Evolutionary conservation across 257 asterid species (phyloP).

Genomic region (Oldenlandia corymbosa): DNA sequence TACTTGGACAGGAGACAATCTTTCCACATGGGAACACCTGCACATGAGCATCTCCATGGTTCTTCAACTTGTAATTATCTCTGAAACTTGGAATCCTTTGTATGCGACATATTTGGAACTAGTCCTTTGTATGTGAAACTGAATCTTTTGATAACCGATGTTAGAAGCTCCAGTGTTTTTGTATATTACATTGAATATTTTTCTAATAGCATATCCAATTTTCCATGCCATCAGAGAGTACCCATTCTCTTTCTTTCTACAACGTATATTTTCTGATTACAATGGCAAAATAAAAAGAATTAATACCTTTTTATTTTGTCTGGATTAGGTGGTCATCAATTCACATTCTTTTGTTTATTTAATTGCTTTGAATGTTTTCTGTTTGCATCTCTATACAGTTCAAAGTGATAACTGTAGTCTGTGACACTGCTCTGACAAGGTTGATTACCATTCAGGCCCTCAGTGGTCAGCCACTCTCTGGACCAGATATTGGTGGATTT

Average conservation of each 20-base stretch:
- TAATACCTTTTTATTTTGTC: neutral
- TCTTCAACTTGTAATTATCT: slow-evolving; percentile 70
- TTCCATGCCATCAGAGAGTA: neutral
- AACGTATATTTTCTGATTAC: neutral
- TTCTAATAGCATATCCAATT: neutral
- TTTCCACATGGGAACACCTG: slow-evolving; percentile 95
- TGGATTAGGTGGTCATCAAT: neutral
- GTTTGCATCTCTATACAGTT: neutral
- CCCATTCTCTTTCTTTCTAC: neutral
- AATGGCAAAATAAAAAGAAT: neutral
- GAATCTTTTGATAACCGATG: neutral
- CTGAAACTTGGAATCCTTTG: slow-evolving; percentile 1
- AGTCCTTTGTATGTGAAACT: neutral
- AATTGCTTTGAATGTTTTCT: neutral
- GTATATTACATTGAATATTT: neutral
- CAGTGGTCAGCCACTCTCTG: slow-evolving; percentile 91
- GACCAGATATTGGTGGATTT: slow-evolving; percentile 98
- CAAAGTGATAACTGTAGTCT: neutral
- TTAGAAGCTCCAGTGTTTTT: neutral
- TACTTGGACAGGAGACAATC: slow-evolving; percentile 98
- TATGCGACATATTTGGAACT: neutral
- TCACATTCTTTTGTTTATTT: neutral
- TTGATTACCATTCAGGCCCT: slow-evolving; percentile 52
- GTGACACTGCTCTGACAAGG: slow-evolving; percentile 8
- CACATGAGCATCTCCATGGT: slow-evolving; percentile 97